Percentiles rank a stretch among this genome's conserved stretches.
Conservation (phyloP, 495 filamentous ascomycete genomes). For the Penicillium crystallinum region DNA sequence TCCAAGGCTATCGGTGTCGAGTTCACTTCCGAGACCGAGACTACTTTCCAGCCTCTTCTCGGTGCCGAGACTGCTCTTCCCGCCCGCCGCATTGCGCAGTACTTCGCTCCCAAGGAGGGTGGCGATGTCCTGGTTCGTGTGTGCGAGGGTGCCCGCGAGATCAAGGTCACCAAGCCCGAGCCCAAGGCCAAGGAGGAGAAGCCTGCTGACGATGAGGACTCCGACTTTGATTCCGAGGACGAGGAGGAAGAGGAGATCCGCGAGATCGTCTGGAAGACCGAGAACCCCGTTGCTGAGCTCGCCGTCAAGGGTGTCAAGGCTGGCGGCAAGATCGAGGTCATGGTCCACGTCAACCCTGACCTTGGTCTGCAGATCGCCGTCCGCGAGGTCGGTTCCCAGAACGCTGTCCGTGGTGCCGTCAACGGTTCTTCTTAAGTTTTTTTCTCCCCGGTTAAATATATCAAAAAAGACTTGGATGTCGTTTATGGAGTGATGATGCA, state of each 20-base stretch:
- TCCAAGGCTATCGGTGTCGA: constrained; percentile 83
- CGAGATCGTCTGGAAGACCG: constrained; percentile 90
- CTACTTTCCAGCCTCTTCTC: constrained; percentile 72
- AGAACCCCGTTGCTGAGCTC: constrained; percentile 78
- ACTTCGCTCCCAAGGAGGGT: constrained; percentile 66
- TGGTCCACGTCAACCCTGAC: constrained; percentile 76
- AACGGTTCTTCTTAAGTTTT: constrained; percentile 38
- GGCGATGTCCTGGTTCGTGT: constrained; percentile 83
- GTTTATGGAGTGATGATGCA: constrained; percentile 32
- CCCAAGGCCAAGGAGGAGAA: constrained; percentile 66
- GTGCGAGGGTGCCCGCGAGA: constrained; percentile 78
- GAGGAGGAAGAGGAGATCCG: constrained; percentile 80
- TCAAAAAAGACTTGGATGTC: constrained; percentile 20
- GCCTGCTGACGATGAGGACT: constrained; percentile 54
- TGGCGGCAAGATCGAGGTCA: constrained; percentile 87
- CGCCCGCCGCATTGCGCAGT: constrained; percentile 72
- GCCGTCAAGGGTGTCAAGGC: constrained; percentile 78
- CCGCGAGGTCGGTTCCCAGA: constrained; percentile 80
- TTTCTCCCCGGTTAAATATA: not conserved
- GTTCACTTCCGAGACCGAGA: constrained; percentile 55
- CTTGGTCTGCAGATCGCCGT: constrained; percentile 71
- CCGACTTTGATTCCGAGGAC: constrained; percentile 56
- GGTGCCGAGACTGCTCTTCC: constrained; percentile 84
- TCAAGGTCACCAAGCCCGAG: constrained; percentile 85
- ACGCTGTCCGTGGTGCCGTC: constrained; percentile 71